Percentiles rank a stretch among this genome's conserved stretches.
Evolutionary conservation across 805 yeast genomes (phyloP).

Genomic region (Wickerhamomyces sydowiorum): DNA sequence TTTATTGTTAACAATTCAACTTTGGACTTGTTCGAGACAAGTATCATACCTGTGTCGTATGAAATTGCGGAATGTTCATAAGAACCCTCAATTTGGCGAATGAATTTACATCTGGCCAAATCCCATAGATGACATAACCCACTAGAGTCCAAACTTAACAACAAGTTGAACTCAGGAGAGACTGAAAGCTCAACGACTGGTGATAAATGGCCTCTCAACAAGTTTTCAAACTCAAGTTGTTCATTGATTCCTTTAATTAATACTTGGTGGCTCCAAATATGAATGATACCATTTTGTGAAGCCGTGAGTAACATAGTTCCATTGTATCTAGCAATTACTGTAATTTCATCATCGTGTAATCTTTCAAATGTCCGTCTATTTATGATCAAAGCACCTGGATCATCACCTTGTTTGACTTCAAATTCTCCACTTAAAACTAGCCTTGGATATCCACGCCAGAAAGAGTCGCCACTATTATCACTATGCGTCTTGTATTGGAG

Average conservation of each 20-base stretch:
- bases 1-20: conserved; percentile 45
- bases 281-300: conserved; percentile 53
- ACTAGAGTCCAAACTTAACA: conserved; percentile 46
- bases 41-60: conserved; percentile 49
- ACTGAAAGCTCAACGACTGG: conserved; percentile 40
- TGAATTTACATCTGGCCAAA: conserved; percentile 41
- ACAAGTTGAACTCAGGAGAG: conserved; percentile 46
- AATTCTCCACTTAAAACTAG: conserved; percentile 21
- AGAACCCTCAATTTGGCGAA: conserved; percentile 30
- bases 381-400: conserved; percentile 17
- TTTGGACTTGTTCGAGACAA: conserved; percentile 21
- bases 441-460: conserved; percentile 48
- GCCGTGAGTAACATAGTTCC: conserved; percentile 27
- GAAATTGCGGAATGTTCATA: conserved; percentile 39
- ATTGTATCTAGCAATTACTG: conserved; percentile 19
- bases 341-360: conserved; percentile 26
- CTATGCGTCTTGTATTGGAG: conserved; percentile 38
- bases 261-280: conserved; percentile 40
- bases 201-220: conserved; percentile 53
- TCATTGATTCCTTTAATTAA: conserved; percentile 15
- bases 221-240: conserved; percentile 33
- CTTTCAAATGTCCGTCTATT: conserved; percentile 23
- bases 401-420: conserved; percentile 18
- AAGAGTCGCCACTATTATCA: conserved; percentile 24
- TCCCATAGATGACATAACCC: conserved; percentile 68